Conservation (phyloP, 2,329 filamentous ascomycete genomes). For the Cytospora mali region DNA sequence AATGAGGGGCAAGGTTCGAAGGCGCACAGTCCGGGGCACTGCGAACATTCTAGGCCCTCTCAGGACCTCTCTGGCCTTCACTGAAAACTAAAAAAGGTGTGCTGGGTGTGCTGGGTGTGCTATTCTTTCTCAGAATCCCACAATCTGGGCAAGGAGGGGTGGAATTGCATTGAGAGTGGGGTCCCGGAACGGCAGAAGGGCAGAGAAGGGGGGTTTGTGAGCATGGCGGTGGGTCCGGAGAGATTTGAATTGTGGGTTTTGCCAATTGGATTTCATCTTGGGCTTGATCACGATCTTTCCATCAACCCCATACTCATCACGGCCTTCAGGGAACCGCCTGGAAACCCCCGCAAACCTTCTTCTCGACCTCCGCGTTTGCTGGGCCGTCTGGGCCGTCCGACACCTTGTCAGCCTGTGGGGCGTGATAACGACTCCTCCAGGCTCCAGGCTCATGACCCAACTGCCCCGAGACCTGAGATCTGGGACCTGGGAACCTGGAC, state of each 20-base stretch:
- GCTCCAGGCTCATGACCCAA: no score
- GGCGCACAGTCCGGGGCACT: constrained; percentile 16
- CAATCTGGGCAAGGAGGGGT: no score
- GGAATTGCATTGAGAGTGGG: no score
- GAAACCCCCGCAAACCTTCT: constrained; percentile 19
- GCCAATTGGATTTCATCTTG: constrained; percentile 2
- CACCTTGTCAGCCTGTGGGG: not conserved
- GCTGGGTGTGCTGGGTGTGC: no score
- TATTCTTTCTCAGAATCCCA: no score
- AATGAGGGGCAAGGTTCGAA: constrained; percentile 4
- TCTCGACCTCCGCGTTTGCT: not conserved
- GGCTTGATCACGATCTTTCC: not conserved
- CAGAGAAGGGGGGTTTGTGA: not conserved
- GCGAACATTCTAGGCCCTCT: constrained; percentile 24
- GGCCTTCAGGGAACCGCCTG: constrained; percentile 22
- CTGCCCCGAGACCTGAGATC: no score
- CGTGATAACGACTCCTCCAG: not conserved
- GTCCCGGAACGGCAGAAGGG: not conserved
- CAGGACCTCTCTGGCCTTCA: constrained; percentile 1
- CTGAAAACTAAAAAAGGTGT: no score
- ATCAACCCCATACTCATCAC: not conserved
- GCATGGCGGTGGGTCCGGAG: not conserved
- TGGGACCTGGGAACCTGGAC: not conserved
- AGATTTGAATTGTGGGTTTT: not conserved
- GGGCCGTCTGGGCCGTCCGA: not conserved